Evolutionary conservation across 2,329 filamentous ascomycete species (phyloP).

Genomic region (Sporothrix pallida): DNA sequence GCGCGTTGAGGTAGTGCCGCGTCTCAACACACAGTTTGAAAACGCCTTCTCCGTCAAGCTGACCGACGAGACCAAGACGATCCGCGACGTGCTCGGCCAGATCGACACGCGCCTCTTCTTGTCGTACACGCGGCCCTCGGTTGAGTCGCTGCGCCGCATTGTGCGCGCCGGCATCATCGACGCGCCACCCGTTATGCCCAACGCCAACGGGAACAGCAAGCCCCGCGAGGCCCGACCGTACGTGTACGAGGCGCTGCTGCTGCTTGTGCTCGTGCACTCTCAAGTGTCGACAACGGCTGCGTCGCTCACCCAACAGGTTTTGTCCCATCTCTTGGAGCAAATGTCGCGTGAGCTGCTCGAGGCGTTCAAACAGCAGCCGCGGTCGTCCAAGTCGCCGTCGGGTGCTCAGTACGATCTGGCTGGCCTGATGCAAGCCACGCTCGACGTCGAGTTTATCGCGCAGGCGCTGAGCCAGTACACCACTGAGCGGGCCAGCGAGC

Average conservation of each 20-base stretch:
- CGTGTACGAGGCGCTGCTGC: constrained; percentile 84
- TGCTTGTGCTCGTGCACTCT: constrained; percentile 87
- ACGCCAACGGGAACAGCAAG: constrained; percentile 63
- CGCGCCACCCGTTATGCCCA: constrained; percentile 51
- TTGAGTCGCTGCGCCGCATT: constrained; percentile 69
- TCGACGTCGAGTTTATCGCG: constrained; percentile 95
- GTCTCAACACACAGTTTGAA: constrained; percentile 90
- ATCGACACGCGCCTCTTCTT: constrained; percentile 92
- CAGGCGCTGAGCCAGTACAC: constrained; percentile 92
- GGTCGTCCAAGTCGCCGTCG: neutral
- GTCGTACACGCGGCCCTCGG: constrained; percentile 82
- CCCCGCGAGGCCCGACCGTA: constrained; percentile 84
- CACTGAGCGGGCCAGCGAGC: constrained; percentile 77
- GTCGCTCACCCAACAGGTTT: constrained; percentile 77
- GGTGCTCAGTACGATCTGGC: constrained; percentile 68
- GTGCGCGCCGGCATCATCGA: constrained; percentile 75
- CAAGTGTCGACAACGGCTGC: constrained; percentile 82
- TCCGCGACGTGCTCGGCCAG: constrained; percentile 86
- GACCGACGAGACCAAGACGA: constrained; percentile 89
- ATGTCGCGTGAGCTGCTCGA: constrained; percentile 79
- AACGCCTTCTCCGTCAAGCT: constrained; percentile 92
- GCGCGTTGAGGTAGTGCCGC: constrained; percentile 80
- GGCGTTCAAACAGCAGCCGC: constrained; percentile 70
- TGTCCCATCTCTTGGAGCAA: constrained; percentile 86
- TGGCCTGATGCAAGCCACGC: constrained; percentile 92